Conservation (phyloP, 441 rosid species). For the Eutrema salsugineum region DNA sequence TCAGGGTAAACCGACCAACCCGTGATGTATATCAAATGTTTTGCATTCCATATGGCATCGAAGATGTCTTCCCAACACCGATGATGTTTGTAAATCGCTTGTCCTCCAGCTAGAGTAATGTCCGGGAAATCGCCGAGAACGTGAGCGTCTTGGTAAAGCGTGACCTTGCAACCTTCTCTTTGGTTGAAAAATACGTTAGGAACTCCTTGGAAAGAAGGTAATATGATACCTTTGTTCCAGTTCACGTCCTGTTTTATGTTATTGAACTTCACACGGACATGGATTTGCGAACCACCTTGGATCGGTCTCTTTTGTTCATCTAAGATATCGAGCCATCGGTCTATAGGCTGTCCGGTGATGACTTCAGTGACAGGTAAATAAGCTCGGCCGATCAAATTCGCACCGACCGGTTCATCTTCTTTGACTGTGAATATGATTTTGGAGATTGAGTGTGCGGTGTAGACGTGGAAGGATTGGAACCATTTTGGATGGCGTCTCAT, state of each 20-base stretch:
- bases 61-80: constrained; percentile 69
- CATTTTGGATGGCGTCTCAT: constrained; percentile 33
- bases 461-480: constrained; percentile 42
- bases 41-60: constrained; percentile 40
- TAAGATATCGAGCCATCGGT: constrained; percentile 37
- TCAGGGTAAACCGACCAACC: constrained; percentile 54
- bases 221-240: constrained; percentile 49
- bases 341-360: constrained; percentile 22
- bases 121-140: constrained; percentile 25
- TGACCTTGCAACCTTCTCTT: constrained; percentile 47
- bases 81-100: constrained; percentile 27
- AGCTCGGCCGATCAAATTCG: constrained; percentile 57
- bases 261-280: constrained; percentile 35
- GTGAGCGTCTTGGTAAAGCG: constrained; percentile 64
- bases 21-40: constrained; percentile 48
- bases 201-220: constrained; percentile 33
- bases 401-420: constrained; percentile 42
- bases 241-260: constrained; percentile 21
- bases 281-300: constrained; percentile 36
- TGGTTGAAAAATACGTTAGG: constrained; percentile 44
- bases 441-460: constrained; percentile 49
- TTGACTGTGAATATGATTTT: constrained; percentile 43
- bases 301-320: constrained; percentile 34
- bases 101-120: constrained; percentile 7
- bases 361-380: constrained; percentile 40